A percentile compares a stretch with the other conserved stretches of the same genome.
phyloP scores from a whole-genome alignment of 345 rosid genomes.

The Arabis hirsuta region DNA sequence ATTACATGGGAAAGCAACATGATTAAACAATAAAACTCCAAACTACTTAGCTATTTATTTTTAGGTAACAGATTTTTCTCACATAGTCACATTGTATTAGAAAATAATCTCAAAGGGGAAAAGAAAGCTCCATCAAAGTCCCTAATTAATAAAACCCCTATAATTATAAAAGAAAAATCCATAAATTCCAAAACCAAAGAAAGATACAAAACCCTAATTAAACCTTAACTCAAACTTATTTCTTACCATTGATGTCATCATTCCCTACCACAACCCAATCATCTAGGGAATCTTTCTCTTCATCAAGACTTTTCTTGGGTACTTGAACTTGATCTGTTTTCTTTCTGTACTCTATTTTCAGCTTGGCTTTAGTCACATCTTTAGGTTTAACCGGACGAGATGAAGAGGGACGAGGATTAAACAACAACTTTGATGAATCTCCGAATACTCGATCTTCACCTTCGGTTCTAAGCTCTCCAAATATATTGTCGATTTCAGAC shows the following conservation, averaged over 20 bases:
- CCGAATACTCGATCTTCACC: constrained; percentile 21
- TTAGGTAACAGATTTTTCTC: too few relatives aligned
- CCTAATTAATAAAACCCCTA: too few relatives aligned
- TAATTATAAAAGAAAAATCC: not conserved
- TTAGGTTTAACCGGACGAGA: not conserved
- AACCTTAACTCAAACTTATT: not conserved
- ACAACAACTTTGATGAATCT: not conserved
- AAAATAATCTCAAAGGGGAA: too few relatives aligned
- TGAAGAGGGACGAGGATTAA: not conserved
- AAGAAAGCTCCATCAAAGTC: too few relatives aligned
- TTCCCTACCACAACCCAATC: constrained; percentile 2
- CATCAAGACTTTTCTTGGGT: not conserved
- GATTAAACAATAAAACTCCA: too few relatives aligned
- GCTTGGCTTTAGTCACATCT: not conserved
- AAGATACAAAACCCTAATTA: not conserved
- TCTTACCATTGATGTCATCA: not conserved
- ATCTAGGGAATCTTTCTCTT: not conserved
- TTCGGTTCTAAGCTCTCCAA: constrained; percentile 19
- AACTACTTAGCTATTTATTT: too few relatives aligned
- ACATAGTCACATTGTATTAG: too few relatives aligned
- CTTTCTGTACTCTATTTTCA: not conserved
- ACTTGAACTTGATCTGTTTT: not conserved
- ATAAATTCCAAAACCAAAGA: not conserved
- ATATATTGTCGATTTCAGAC: constrained; percentile 13
- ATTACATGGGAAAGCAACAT: too few relatives aligned